phyloP scores from a whole-genome alignment of 2,329 filamentous ascomycete genomes.

The Mariannaea elegans region DNA sequence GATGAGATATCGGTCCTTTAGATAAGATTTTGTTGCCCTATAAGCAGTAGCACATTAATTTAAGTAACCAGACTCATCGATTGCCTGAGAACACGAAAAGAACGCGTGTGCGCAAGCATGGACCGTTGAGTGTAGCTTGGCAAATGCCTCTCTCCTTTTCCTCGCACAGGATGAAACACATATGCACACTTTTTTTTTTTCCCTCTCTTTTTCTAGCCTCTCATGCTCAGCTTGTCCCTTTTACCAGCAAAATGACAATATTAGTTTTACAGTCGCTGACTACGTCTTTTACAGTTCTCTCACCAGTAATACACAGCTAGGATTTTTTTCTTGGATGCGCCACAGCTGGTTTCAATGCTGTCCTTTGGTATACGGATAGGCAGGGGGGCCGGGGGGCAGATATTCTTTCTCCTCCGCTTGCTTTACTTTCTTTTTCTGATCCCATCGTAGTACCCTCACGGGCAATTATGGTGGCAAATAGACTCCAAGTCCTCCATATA shows the following conservation, averaged over 20 bases:
- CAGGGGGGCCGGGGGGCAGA: background rate
- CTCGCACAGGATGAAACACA: slow-evolving; percentile 14
- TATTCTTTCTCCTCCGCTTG: background rate
- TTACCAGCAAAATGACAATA: no score
- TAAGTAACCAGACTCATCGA: background rate
- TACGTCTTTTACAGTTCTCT: no score
- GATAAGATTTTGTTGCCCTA: no score
- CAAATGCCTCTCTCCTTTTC: background rate
- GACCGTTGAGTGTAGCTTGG: background rate
- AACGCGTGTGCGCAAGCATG: slow-evolving; percentile 14
- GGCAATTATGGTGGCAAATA: no score
- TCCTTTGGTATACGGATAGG: background rate
- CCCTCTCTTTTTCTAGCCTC: slow-evolving; percentile 9
- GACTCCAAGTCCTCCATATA: no score
- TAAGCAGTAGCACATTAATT: background rate
- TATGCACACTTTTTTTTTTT: background rate
- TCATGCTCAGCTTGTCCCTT: no score
- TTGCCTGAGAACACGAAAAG: background rate
- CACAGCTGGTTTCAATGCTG: background rate
- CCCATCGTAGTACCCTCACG: no score
- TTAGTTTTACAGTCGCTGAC: no score
- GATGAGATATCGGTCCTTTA: background rate
- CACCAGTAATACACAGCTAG: background rate
- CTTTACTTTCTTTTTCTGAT: background rate
- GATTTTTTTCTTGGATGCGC: background rate